Evolutionary conservation across 106 monocot genomes (phyloP), one percentile per base, ranked within the genome.

Genomic region (Alisma plantagoaquatica): DNA sequence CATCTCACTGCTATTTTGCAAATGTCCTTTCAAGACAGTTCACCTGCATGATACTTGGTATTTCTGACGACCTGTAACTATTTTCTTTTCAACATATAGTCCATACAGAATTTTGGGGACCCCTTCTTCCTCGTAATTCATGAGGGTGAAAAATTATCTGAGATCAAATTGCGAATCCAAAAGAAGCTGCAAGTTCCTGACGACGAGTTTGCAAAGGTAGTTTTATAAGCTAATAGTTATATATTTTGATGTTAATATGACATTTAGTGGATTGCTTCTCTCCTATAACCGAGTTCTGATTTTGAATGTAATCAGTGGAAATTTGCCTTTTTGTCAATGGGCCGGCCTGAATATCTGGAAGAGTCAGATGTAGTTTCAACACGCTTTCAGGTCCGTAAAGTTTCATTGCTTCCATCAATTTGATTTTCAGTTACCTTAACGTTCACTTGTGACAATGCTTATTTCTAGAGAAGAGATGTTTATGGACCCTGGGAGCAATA

Each of bases 401-500:
- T 20, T 10, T 44, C n/a, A 35, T 10, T 6, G 22, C 12, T 2
- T 10, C 4, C 15, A 10, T 59, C 14, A 2, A 6, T 14, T 29
- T 22, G 33, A 33, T 14, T 15, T 43, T 1, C 35, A 38, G 24
- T 43, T 25, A n/a, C 20, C 3, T 26, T 25, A 38, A 4, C 10
- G 6, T 25, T 4, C 5, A 10, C 14, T 38, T 6, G 14, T 38
- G 14, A 6, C 35, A 38, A 6, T 14, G 18, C 48, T 26, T 46
- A 51, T 41, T 27, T 29, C 2, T 60, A 89, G 87, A 88, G 78
- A 51, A 77, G 81, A 81, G 88, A 96, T 64, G 85, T 82, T 43
- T 98, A 98, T 70, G 96, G 85, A 31, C 89, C 96, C 10, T 98
- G 89, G 89, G 96, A 98, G 59, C 96, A 98, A 43, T 98, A 89